Percentiles rank a stretch among this genome's conserved stretches.
phyloP scores from a whole-genome alignment of 306 rosid species.

The Cucurbita argyrosperma region DNA sequence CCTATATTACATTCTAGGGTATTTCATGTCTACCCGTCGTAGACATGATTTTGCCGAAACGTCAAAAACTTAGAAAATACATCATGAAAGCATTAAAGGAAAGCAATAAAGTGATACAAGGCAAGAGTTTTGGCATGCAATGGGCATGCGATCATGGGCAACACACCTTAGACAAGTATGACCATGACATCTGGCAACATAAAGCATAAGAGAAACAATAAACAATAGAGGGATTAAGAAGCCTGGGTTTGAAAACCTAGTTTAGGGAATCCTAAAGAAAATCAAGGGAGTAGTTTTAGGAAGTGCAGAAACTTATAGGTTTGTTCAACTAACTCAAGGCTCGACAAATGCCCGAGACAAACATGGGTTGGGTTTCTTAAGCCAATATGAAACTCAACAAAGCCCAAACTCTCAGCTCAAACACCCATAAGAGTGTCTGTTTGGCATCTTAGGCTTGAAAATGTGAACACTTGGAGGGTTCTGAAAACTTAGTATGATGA shows the following conservation, averaged over 20 bases:
- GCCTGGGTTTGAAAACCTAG: background rate
- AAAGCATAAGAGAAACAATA: background rate
- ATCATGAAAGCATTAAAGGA: too few species aligned
- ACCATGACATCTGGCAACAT: background rate
- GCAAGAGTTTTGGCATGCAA: too few species aligned
- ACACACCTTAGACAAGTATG: too few species aligned
- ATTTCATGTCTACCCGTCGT: too few species aligned
- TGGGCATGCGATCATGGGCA: too few species aligned
- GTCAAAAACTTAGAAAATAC: too few species aligned
- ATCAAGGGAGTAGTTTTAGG: background rate
- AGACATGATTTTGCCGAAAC: too few species aligned
- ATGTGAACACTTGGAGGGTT: background rate
- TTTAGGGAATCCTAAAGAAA: background rate
- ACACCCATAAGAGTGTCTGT: background rate
- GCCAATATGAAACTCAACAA: background rate
- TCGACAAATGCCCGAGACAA: background rate
- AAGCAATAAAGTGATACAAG: too few species aligned
- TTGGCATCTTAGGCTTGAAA: background rate
- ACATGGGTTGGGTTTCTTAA: background rate
- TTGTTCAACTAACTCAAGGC: background rate
- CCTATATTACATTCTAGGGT: too few species aligned
- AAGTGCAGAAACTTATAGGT: background rate
- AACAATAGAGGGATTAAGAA: background rate
- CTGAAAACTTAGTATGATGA: background rate
- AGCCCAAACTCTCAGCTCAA: background rate